phyloP scores from a whole-genome alignment of 2,329 filamentous ascomycete species.

The Colletotrichum sidae region DNA sequence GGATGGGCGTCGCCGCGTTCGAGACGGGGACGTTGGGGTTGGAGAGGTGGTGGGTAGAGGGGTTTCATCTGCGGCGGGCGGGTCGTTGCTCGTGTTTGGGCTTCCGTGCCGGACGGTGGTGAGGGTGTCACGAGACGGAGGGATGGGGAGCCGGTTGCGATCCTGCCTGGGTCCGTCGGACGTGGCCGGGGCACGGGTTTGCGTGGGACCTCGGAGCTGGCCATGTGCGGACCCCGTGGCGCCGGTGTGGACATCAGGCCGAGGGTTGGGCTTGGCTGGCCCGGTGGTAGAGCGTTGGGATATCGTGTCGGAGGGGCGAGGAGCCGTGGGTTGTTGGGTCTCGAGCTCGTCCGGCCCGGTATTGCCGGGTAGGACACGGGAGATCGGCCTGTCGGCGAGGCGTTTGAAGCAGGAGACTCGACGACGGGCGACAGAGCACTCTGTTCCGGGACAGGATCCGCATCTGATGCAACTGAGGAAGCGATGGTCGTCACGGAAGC shows the following conservation, averaged over 20 bases:
- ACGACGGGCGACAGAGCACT: slow-evolving; percentile 60
- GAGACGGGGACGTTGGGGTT: slow-evolving; percentile 27
- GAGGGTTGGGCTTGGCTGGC: slow-evolving; percentile 57
- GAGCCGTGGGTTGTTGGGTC: slow-evolving; percentile 41
- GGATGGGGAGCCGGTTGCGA: slow-evolving; percentile 45
- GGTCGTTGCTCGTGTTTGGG: not conserved
- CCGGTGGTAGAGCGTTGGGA: slow-evolving; percentile 48
- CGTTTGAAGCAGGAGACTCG: slow-evolving; percentile 55
- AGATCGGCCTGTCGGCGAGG: slow-evolving; percentile 43
- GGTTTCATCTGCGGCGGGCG: slow-evolving; percentile 32
- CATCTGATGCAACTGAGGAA: slow-evolving; percentile 37
- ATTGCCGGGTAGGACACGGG: slow-evolving; percentile 49
- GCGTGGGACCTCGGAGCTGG: slow-evolving; percentile 34
- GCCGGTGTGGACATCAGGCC: slow-evolving; percentile 44
- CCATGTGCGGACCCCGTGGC: slow-evolving; percentile 34
- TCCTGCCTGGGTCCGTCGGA: slow-evolving; percentile 18
- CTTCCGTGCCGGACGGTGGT: slow-evolving; percentile 35
- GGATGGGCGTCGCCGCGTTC: slow-evolving; percentile 27
- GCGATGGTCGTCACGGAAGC: slow-evolving; percentile 54
- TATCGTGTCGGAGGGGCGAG: slow-evolving; percentile 49
- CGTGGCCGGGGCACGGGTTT: slow-evolving; percentile 28
- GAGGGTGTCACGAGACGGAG: slow-evolving; percentile 53
- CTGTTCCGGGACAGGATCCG: slow-evolving; percentile 41
- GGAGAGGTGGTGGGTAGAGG: slow-evolving; percentile 31
- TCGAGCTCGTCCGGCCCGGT: slow-evolving; percentile 37